phyloP scores from a whole-genome alignment of 768 basidiomycete species.

The Collybia nuda region DNA sequence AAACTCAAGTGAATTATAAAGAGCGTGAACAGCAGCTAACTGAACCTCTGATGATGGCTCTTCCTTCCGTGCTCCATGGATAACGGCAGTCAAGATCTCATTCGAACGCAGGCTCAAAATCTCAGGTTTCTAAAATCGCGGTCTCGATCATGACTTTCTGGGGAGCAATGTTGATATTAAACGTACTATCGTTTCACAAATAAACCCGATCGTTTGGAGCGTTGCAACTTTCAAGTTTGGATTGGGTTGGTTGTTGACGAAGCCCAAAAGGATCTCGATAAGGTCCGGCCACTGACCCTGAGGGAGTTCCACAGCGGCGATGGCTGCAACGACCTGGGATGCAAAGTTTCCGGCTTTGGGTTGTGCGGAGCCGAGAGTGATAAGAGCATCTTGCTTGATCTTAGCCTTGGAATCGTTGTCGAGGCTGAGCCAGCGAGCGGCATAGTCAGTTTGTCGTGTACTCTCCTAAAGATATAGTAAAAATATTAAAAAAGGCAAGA shows the following conservation, averaged over 20 bases:
- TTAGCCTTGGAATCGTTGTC: constrained; percentile 65
- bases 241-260: constrained; percentile 76
- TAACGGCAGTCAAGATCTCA: constrained; percentile 97
- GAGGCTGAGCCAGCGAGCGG: constrained; percentile 81
- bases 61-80: constrained; percentile 96
- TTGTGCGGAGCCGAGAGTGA: constrained; percentile 73
- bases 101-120: constrained; percentile 87
- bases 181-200: constrained; percentile 95
- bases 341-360: constrained; percentile 82
- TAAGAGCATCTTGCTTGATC: constrained; percentile 86
- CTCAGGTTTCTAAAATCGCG: constrained; percentile 78
- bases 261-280: constrained; percentile 83
- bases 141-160: constrained; percentile 10
- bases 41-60: constrained; percentile 92
- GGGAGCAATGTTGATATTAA: constrained; percentile 3
- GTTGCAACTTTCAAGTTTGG: constrained; percentile 81
- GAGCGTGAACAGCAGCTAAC: constrained; percentile 86
- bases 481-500: constrained; percentile 16
- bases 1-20: constrained; percentile 96
- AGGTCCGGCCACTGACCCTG: constrained; percentile 87
- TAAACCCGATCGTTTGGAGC: constrained; percentile 93
- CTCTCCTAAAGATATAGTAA: constrained; percentile 53
- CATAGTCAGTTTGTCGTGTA: constrained; percentile 71
- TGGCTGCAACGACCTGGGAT: constrained; percentile 91
- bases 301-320: constrained; percentile 92